Evolutionary conservation across 495 filamentous ascomycete species (phyloP).

Genomic region (Hypomontagnella monticulosa): DNA sequence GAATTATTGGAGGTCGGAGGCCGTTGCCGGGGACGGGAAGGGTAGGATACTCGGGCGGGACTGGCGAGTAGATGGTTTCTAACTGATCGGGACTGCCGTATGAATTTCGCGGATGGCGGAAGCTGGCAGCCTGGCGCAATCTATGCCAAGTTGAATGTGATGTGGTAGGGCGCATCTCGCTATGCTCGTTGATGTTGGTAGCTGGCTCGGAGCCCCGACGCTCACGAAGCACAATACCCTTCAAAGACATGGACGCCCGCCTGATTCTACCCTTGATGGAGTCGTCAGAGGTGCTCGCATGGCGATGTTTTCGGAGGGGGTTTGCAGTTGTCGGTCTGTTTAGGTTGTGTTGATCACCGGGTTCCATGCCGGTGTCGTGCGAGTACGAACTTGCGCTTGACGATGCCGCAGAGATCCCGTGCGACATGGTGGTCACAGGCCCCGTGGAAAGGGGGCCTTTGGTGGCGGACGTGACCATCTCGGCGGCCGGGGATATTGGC

Average conservation of each 20-base stretch:
- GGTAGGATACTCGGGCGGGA: conserved; percentile 49
- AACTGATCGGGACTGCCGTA: conserved; percentile 44
- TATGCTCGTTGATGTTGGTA: conserved; percentile 23
- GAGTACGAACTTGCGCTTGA: conserved; percentile 42
- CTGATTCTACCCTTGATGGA: conserved; percentile 57
- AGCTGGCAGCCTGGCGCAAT: conserved; percentile 60
- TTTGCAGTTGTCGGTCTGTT: conserved; percentile 31
- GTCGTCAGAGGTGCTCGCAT: conserved; percentile 50
- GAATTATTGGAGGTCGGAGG: conserved; percentile 62
- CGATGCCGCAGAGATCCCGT: conserved; percentile 26
- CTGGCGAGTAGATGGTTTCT: conserved; percentile 48
- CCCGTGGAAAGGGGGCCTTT: conserved; percentile 23
- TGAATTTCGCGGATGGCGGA: conserved; percentile 55
- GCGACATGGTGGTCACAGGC: conserved; percentile 23
- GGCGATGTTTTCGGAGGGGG: conserved; percentile 29
- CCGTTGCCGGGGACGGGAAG: conserved; percentile 59
- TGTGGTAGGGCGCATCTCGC: conserved; percentile 56
- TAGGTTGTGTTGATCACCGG: conserved; percentile 27
- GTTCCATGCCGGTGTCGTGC: conserved; percentile 40
- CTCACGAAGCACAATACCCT: conserved; percentile 56
- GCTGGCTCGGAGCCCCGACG: conserved; percentile 55
- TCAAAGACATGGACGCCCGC: conserved; percentile 62
- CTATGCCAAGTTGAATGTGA: conserved; percentile 59
- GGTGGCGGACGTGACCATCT: conserved; percentile 31
- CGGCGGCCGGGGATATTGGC: neutral